Evolutionary conservation across 1,284 basidiomycete genomes (phyloP), one percentile per base, ranked within the genome.

Genomic region (Apiotrichum porosum): DNA sequence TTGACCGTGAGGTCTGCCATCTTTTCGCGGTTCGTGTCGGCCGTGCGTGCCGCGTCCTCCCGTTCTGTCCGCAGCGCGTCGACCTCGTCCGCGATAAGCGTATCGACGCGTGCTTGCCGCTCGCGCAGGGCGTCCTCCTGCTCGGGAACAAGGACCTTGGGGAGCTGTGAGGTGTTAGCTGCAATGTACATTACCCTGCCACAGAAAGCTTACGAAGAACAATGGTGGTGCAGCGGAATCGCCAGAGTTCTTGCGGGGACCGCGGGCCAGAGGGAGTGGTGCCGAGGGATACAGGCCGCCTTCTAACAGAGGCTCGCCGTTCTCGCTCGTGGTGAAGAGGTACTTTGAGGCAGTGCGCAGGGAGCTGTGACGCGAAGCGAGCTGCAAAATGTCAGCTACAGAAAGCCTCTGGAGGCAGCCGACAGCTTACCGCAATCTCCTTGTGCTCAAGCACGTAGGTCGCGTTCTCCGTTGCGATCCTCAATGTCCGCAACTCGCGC

Each of bases 341-440:
- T 69, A 71, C 30, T 55, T 44, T 0, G 62, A 62, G 3, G 62
- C 56, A 1, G 62, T 58, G 38, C 58, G 58, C 21, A 72, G 53
- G 12, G 61, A 47, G 1, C 52, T 44, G 43, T 71, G 68, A 31
- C 68, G 56, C 10, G 71, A 62, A 23, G 52, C 44, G 38, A 70
- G 52, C 71, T 73, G n/a, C n/a, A n/a, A n/a, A n/a, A n/a, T n/a
- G n/a, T 40, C n/a, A n/a, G n/a, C n/a, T n/a, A n/a, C n/a, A n/a
- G n/a, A n/a, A n/a, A n/a, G n/a, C n/a, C n/a, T n/a, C n/a, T n/a
- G n/a, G n/a, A n/a, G n/a, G n/a, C n/a, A n/a, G n/a, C n/a, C n/a
- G n/a, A n/a, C n/a, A n/a, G n/a, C n/a, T n/a, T 46, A 73, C 70
- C 18, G 68, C 62, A 21, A 65, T 56, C 35, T 67, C 61, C 38